phyloP scores from a whole-genome alignment of 495 filamentous ascomycete genomes.

The Aspergillus homomorphus region DNA sequence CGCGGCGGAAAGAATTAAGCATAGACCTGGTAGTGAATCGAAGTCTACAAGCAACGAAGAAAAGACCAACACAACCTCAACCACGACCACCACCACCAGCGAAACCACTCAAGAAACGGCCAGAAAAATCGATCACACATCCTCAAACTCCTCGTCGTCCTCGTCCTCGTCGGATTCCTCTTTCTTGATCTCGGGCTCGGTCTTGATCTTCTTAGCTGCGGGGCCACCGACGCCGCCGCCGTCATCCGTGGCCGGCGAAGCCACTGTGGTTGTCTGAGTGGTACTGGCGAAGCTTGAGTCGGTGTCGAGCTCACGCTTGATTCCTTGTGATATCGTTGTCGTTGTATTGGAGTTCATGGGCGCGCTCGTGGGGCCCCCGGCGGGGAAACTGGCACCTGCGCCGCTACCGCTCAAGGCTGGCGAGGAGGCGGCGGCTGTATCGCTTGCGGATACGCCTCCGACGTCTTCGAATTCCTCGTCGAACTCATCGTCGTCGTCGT shows the following conservation, averaged over 20 bases:
- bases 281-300: slow-evolving; percentile 38
- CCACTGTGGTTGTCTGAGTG: slow-evolving; percentile 40
- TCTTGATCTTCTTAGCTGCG: slow-evolving; percentile 44
- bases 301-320: slow-evolving; percentile 42
- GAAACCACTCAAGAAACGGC: background rate
- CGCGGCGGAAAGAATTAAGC: background rate
- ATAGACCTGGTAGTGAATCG: too few relatives aligned
- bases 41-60: too few relatives aligned
- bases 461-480: slow-evolving; percentile 53
- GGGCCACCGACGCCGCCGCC: slow-evolving; percentile 43
- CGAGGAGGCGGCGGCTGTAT: slow-evolving; percentile 23
- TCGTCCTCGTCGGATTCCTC: slow-evolving; percentile 53
- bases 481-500: slow-evolving; percentile 47
- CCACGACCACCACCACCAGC: background rate
- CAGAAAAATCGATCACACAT: slow-evolving; percentile 32
- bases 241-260: slow-evolving; percentile 39
- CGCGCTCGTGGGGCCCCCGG: slow-evolving; percentile 30
- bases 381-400: slow-evolving; percentile 1
- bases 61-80: too few relatives aligned
- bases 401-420: slow-evolving; percentile 25
- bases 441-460: slow-evolving; percentile 39
- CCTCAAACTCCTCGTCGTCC: slow-evolving; percentile 50
- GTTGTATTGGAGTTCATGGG: slow-evolving; percentile 18
- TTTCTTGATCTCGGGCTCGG: slow-evolving; percentile 30
- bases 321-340: slow-evolving; percentile 21